phyloP scores from a whole-genome alignment of 2,329 filamentous ascomycete species.

The Fusarium graminum region DNA sequence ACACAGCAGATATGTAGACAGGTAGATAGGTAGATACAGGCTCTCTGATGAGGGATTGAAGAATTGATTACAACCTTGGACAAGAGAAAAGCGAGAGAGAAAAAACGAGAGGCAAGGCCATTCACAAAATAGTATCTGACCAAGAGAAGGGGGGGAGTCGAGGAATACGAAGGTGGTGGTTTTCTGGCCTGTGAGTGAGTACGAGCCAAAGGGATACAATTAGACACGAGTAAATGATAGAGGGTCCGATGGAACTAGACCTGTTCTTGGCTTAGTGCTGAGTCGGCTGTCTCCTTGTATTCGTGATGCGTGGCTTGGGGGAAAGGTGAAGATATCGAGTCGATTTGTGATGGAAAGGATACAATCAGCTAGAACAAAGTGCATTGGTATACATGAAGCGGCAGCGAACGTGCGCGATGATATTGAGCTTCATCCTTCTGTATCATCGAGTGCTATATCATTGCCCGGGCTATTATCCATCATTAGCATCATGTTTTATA shows the following conservation, averaged over 20 bases:
- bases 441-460: neutral
- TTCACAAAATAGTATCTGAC: conserved; percentile 33
- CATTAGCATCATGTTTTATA: neutral
- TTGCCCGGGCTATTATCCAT: neutral
- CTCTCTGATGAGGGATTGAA: conserved; percentile 1
- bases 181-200: conserved; percentile 37
- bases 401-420: too few species aligned
- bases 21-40: neutral
- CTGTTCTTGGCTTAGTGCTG: conserved; percentile 40
- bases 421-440: neutral
- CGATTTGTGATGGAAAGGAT: neutral
- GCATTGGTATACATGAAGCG: too few species aligned
- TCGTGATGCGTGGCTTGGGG: neutral
- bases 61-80: conserved; percentile 4
- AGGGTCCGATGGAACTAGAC: conserved; percentile 44
- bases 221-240: conserved; percentile 47
- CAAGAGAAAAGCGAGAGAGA: conserved; percentile 11
- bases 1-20: conserved; percentile 13
- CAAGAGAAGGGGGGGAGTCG: conserved; percentile 41
- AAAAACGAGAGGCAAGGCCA: conserved; percentile 27
- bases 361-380: neutral
- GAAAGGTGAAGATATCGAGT: neutral
- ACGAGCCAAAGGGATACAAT: conserved; percentile 44
- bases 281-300: conserved; percentile 8
- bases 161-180: conserved; percentile 45